Evolutionary conservation across 306 rosid species (phyloP).

Genomic region (Abrus precatorius): DNA sequence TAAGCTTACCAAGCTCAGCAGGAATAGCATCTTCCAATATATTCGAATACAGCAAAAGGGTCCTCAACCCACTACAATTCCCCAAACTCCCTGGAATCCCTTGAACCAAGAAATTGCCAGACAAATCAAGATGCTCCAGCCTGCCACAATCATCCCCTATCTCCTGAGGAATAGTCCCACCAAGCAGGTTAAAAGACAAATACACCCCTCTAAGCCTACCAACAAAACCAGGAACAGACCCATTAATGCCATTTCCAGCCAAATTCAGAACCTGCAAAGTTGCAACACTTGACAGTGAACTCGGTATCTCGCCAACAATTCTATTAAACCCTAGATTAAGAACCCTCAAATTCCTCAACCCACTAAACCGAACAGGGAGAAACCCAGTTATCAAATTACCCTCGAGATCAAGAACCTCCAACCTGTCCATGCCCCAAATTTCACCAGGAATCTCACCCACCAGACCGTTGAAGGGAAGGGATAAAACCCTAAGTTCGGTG

Average conservation of each 20-base stretch:
- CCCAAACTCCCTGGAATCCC: conserved; percentile 75
- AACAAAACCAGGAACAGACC: conserved; percentile 67
- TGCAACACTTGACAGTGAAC: conserved; percentile 47
- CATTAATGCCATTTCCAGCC: conserved; percentile 73
- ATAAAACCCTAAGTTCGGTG: conserved; percentile 68
- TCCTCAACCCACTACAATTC: conserved; percentile 66
- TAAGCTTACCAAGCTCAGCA: conserved; percentile 65
- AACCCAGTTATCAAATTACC: conserved; percentile 68
- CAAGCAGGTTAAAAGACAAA: conserved; percentile 63
- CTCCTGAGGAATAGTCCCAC: conserved; percentile 67
- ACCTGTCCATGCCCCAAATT: conserved; percentile 66
- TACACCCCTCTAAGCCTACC: conserved; percentile 69
- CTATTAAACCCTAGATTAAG: conserved; percentile 76
- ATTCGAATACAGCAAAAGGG: conserved; percentile 71
- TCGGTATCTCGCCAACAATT: conserved; percentile 71
- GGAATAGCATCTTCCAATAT: conserved; percentile 75
- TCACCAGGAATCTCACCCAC: conserved; percentile 66
- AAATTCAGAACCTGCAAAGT: conserved; percentile 74
- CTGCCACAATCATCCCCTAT: conserved; percentile 70
- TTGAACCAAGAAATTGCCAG: conserved; percentile 65
- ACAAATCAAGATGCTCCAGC: conserved; percentile 83
- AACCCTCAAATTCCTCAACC: conserved; percentile 63
- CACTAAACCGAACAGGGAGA: conserved; percentile 51
- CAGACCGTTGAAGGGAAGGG: conserved; percentile 71
- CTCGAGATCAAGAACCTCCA: conserved; percentile 86